phyloP scores from a whole-genome alignment of 768 basidiomycete genomes.

The Lanmaoa pseudosensibilis region DNA sequence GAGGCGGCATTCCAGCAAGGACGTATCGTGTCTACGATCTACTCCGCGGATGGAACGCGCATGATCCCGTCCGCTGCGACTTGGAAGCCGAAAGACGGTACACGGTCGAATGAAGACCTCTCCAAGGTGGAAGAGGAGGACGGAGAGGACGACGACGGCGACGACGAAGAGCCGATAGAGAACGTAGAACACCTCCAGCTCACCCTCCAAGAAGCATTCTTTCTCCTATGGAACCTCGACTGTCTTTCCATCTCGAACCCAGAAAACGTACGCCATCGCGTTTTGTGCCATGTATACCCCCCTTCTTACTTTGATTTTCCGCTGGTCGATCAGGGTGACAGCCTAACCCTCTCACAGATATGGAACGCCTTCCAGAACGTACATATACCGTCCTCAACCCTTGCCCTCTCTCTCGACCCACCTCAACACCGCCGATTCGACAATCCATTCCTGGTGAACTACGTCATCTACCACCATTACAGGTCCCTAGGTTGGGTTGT shows the following conservation, averaged over 20 bases:
- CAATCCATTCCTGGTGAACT: slow-evolving; percentile 90
- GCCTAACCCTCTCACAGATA: slow-evolving; percentile 55
- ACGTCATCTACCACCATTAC: slow-evolving; percentile 91
- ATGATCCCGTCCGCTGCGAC: slow-evolving; percentile 77
- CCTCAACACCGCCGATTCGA: slow-evolving; percentile 58
- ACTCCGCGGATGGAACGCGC: slow-evolving; percentile 47
- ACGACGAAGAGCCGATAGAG: slow-evolving; percentile 55
- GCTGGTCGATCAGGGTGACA: slow-evolving; percentile 42
- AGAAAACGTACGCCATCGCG: slow-evolving; percentile 50
- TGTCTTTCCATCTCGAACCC: slow-evolving; percentile 73
- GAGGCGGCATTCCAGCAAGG: slow-evolving; percentile 76
- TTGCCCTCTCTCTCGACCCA: slow-evolving; percentile 28
- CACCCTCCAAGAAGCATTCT: slow-evolving; percentile 86
- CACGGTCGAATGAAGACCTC: slow-evolving; percentile 15
- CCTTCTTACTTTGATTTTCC: not conserved
- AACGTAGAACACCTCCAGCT: slow-evolving; percentile 91
- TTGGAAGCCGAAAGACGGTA: slow-evolving; percentile 56
- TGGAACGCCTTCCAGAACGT: slow-evolving; percentile 65
- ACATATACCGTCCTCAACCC: slow-evolving; percentile 44
- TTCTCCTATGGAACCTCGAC: slow-evolving; percentile 79
- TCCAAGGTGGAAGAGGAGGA: slow-evolving; percentile 27
- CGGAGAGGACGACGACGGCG: slow-evolving; percentile 39
- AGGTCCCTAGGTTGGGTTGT: slow-evolving; percentile 97
- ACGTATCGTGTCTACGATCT: slow-evolving; percentile 56
- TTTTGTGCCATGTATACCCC: not conserved